These are phyloP conservation scores for Penicillium alfredii DNA, from an alignment of 495 filamentous ascomycete genomes.

Conservation along the genomic window DNA sequence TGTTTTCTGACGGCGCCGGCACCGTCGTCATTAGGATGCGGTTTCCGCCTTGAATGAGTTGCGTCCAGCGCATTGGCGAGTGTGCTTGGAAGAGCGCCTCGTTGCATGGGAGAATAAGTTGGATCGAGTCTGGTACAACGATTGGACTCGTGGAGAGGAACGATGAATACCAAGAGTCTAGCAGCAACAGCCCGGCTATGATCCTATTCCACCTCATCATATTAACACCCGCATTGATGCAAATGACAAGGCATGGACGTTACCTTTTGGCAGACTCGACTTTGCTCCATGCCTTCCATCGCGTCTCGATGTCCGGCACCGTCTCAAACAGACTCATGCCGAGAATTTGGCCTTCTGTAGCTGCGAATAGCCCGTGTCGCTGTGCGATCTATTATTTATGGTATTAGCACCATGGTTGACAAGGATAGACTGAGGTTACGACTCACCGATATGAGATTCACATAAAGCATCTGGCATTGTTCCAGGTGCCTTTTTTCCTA, in stretches of 20 bases:
- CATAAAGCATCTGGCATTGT: slow-evolving; percentile 46
- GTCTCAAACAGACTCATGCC: slow-evolving; percentile 42
- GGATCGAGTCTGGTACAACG: slow-evolving; percentile 41
- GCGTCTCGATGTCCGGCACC: slow-evolving; percentile 40
- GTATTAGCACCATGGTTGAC: slow-evolving; percentile 1
- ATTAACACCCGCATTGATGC: no score
- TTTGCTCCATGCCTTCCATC: slow-evolving; percentile 51
- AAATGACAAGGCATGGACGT: no score
- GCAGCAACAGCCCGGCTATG: slow-evolving; percentile 43
- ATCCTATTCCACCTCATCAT: slow-evolving; percentile 27
- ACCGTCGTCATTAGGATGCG: slow-evolving; percentile 36
- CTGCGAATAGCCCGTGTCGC: slow-evolving; percentile 45
- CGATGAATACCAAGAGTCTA: slow-evolving; percentile 48
- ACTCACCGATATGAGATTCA: slow-evolving; percentile 46
- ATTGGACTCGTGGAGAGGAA: slow-evolving; percentile 46
- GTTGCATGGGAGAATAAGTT: slow-evolving; percentile 43
- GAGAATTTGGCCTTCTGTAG: slow-evolving; percentile 41
- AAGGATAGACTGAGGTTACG: neutral
- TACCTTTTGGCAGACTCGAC: slow-evolving; percentile 48
- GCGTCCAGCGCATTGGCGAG: slow-evolving; percentile 42
- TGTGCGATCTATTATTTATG: slow-evolving; percentile 36
- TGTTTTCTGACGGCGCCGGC: slow-evolving; percentile 33
- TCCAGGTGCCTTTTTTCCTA: slow-evolving; percentile 42
- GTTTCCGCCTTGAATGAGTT: slow-evolving; percentile 36
- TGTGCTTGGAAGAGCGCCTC: slow-evolving; percentile 42